Evolutionary conservation across 2,329 filamentous ascomycete species (phyloP), one percentile per base, ranked within the genome.

Genomic region (Colletotrichum caudatum): DNA sequence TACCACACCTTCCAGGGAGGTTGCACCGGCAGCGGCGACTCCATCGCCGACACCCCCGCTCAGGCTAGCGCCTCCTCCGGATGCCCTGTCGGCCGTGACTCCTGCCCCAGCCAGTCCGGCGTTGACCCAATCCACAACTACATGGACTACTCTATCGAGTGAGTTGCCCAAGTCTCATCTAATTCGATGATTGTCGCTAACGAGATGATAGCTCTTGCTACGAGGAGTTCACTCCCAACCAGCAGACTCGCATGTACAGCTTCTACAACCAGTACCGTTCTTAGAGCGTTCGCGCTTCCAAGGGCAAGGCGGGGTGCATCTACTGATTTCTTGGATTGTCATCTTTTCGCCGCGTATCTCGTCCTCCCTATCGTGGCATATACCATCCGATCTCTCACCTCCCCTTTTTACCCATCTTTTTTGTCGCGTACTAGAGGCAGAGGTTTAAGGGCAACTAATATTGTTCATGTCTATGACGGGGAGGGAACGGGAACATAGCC

Each of bases 1-100:
- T 80, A 79, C 75, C 84, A 87, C 77, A 85, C 84, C 57, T 86
- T 86, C 77, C 76, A 85, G 71, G 83, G 81, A 54, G 82, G 81
- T 71, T 81, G 81, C 74, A 73, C 20, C 20, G 76, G 78, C 8
- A 71, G 60, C 56, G 83, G 82, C 50, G 84, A 86, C 74, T 76
- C 73, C 46, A 76, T 85, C 23, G 74, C 76, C 66, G 84, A 85
- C 69, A 85, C 83, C 26, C 82, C 83, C 29, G 78, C 81, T 35
- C 77, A 82, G 75, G 74, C 74, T 77, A 79, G 74, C 54, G 54
- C 76, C 23, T 76, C 77, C 37, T 73, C 65, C 18, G 82, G 82
- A 18, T 84, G 83, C 76, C 82, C 81, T 37, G 61, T 68, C n/a
- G 78, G 76, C 7, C 78, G 80, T 59, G 80, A 82, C 72, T 78